A percentile compares a stretch with the other conserved stretches of the same genome.
phyloP scores from a whole-genome alignment of 495 filamentous ascomycete species.

The Aspergillus heteromorphus region DNA sequence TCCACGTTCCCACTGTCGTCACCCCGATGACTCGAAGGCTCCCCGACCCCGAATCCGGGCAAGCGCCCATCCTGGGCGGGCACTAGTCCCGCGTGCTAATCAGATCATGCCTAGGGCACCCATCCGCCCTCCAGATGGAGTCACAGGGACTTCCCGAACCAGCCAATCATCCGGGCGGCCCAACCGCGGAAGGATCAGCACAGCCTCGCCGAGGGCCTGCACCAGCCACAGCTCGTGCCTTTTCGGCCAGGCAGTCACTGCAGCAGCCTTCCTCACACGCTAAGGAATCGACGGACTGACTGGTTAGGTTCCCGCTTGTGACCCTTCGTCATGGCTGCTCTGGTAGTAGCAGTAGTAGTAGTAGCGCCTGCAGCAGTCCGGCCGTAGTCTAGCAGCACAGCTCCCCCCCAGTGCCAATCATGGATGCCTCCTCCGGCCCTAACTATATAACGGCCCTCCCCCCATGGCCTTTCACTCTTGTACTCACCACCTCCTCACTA shows the following conservation, averaged over 20 bases:
- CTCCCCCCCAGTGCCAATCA: background rate
- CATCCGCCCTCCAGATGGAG: background rate
- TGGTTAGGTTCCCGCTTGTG: background rate
- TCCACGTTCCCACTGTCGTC: background rate
- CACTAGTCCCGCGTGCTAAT: background rate
- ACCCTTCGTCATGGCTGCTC: background rate
- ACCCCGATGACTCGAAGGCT: background rate
- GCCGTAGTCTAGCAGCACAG: no score
- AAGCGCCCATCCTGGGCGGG: background rate
- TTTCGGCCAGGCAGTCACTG: background rate
- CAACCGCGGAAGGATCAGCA: background rate
- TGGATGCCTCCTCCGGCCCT: background rate
- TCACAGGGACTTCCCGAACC: background rate
- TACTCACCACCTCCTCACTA: background rate
- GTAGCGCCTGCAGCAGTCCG: no score
- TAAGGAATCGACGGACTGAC: background rate
- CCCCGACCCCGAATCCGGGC: background rate
- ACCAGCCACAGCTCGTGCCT: background rate
- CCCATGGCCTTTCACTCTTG: background rate
- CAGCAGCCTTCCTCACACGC: background rate
- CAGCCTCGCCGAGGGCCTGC: background rate
- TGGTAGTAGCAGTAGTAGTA: no score
- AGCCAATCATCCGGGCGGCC: background rate
- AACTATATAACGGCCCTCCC: slow-evolving; percentile 3
- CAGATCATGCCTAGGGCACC: background rate